phyloP scores from a whole-genome alignment of 73 alveolate species.

The Halteria grandinella region DNA sequence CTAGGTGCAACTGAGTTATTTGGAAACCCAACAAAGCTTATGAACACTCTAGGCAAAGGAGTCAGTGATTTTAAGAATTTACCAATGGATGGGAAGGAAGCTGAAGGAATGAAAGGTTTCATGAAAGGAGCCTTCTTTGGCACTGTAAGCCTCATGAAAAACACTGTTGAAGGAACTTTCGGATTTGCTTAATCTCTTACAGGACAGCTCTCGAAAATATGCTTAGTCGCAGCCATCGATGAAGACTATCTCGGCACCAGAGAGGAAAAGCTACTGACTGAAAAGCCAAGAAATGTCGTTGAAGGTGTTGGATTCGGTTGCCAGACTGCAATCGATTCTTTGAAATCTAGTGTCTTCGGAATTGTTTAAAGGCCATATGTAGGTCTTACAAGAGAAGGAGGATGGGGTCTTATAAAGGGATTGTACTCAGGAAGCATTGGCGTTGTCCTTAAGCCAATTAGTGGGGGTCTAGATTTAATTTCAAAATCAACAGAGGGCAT shows the following conservation, averaged over 20 bases:
- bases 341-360: slow-evolving; percentile 87
- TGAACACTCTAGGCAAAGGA: slow-evolving; percentile 89
- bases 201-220: slow-evolving; percentile 80
- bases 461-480: slow-evolving; percentile 94
- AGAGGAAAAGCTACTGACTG: slow-evolving; percentile 79
- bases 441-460: slow-evolving; percentile 84
- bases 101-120: slow-evolving; percentile 79
- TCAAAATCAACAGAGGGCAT: slow-evolving; percentile 94
- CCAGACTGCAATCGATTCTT: slow-evolving; percentile 68
- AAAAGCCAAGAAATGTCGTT: slow-evolving; percentile 88
- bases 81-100: slow-evolving; percentile 86
- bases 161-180: slow-evolving; percentile 90
- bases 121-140: slow-evolving; percentile 87
- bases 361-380: slow-evolving; percentile 84
- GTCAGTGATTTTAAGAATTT: slow-evolving; percentile 83
- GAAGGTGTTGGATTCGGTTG: slow-evolving; percentile 95
- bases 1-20: slow-evolving; percentile 81
- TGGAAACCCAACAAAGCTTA: slow-evolving; percentile 91
- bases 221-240: slow-evolving; percentile 66
- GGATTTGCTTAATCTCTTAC: slow-evolving; percentile 81
- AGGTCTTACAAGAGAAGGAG: slow-evolving; percentile 78
- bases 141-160: slow-evolving; percentile 80
- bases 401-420: slow-evolving; percentile 86
- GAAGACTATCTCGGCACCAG: slow-evolving; percentile 80
- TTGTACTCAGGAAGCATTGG: slow-evolving; percentile 87